Base-by-base conservation (phyloP, 164 flowering plant genomes). In the Litsea cubeba region DNA sequence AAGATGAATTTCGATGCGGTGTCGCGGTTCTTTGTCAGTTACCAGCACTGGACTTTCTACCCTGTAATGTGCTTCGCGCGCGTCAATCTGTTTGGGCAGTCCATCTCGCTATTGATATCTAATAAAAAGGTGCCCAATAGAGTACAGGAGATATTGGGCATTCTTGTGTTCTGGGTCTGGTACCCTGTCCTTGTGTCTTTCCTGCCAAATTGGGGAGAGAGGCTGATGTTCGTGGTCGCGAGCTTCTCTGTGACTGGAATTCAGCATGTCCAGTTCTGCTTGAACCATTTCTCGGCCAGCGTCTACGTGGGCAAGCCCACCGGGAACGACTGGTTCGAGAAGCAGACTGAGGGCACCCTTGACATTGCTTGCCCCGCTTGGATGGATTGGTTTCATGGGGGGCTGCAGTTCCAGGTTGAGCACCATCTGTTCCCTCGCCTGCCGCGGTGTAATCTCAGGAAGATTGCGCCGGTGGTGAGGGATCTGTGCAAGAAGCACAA, bases 311-410 rank as follows among this genome's bases (percentile, higher is more conserved):
- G 93, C 1, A 76, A 78, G 54, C 93, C 93, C n/a, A 25, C 46
- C 7, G 90, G 83, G 60, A 86, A 85, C 63, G 86, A 89, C 54
- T 89, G 93, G 93, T 88, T 85, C 65, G 86, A 86, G 80, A 86
- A 81, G 70, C 93, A 89, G 76, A 85, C 91, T 0, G 65, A 62
- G 25, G 93, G 93, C 22, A 83, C 88, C 0, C 76, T 89, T 1
- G 85, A 89, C 69, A 85, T 89, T 12, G 28, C 82, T 2, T 88
- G 90, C 67, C 69, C 90, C 0, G 23, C 86, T 12, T 84, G 87
- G 87, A 88, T 89, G 93, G 93, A 89, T 78, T 89, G 91, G 91
- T 84, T 85, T 50, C 88, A 82, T 75, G 94, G 94, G 22, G 94
- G 94, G 18, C 71, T 89, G 63, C 94, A 89, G 63, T 89, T 84